phyloP scores from a whole-genome alignment of 306 rosid genomes.

The Rosa persica region DNA sequence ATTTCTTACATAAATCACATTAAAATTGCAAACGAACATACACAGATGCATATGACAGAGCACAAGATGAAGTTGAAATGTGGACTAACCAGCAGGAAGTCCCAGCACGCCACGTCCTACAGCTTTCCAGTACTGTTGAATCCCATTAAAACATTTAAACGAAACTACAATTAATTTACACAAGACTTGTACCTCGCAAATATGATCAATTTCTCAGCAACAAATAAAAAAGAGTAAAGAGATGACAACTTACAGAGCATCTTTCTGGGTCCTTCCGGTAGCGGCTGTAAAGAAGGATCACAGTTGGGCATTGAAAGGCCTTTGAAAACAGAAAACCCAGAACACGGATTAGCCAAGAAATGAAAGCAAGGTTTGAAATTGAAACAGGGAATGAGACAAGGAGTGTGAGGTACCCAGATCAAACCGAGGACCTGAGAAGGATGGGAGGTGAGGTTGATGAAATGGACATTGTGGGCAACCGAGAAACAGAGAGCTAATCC shows the following conservation, averaged over 20 bases:
- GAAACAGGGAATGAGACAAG: background rate
- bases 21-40: background rate
- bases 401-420: conserved; percentile 35
- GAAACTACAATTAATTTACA: background rate
- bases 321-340: conserved; percentile 9
- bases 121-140: conserved; percentile 65
- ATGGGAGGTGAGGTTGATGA: conserved; percentile 43
- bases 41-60: background rate
- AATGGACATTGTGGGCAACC: conserved; percentile 30
- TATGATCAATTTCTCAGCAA: background rate
- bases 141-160: background rate
- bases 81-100: conserved; percentile 70
- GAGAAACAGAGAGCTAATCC: conserved; percentile 35
- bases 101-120: conserved; percentile 75
- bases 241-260: conserved; percentile 36
- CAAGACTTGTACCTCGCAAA: background rate
- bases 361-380: background rate
- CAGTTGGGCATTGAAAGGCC: conserved; percentile 44
- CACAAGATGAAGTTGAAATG: background rate
- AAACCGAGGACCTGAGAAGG: conserved; percentile 41
- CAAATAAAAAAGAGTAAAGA: background rate
- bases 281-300: conserved; percentile 50
- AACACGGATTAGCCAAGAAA: background rate
- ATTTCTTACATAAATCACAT: background rate
- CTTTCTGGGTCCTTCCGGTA: conserved; percentile 35